Conservation (phyloP, 2,329 filamentous ascomycete species). For the Clonostachys byssicola region DNA sequence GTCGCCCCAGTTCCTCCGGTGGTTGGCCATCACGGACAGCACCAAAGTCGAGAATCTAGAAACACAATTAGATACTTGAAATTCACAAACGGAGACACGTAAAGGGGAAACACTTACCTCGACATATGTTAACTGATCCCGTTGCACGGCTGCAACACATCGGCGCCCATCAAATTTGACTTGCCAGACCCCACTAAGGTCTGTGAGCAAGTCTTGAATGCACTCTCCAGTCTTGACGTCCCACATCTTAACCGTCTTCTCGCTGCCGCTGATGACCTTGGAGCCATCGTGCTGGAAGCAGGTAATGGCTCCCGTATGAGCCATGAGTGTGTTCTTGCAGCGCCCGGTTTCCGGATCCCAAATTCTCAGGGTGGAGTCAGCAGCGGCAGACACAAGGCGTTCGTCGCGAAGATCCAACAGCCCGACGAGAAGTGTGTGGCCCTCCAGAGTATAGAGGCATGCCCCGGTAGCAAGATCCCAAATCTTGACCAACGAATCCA, state of each 20-base stretch:
- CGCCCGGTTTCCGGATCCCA: constrained; percentile 94
- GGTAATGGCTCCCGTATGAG: constrained; percentile 95
- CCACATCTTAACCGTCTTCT: constrained; percentile 98
- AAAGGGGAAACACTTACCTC: constrained; percentile 63
- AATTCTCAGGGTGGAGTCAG: constrained; percentile 90
- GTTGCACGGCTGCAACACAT: constrained; percentile 94
- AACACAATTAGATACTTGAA: background rate
- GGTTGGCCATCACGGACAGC: constrained; percentile 85
- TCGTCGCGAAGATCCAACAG: constrained; percentile 86
- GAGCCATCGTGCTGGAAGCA: constrained; percentile 97
- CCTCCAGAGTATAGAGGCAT: constrained; percentile 85
- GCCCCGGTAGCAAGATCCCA: constrained; percentile 89
- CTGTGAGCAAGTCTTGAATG: constrained; percentile 86
- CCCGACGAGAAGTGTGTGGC: constrained; percentile 87
- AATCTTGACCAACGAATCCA: constrained; percentile 97
- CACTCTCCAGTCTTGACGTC: constrained; percentile 90
- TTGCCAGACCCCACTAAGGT: constrained; percentile 97
- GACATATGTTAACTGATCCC: constrained; percentile 88
- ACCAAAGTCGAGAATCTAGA: constrained; percentile 92
- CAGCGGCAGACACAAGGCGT: constrained; percentile 88
- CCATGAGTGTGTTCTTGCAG: constrained; percentile 85
- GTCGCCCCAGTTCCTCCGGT: constrained; percentile 70
- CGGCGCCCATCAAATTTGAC: constrained; percentile 94
- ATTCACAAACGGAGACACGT: background rate
- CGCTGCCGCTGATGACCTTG: constrained; percentile 94